phyloP scores from a whole-genome alignment of 208 protist species.

The Leishmania mexicana region DNA sequence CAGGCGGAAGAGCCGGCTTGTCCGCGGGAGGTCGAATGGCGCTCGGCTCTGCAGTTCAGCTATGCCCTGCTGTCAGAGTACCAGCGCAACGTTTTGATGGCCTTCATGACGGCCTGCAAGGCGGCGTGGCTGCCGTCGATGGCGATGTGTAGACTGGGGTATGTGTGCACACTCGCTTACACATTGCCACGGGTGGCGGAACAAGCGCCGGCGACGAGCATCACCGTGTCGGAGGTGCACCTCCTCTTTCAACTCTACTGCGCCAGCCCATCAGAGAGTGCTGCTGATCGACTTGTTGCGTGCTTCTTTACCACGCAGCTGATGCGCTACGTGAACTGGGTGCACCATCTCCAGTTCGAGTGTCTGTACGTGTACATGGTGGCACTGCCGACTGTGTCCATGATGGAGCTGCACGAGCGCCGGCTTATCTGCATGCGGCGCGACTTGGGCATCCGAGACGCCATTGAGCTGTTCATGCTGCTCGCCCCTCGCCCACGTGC shows the following conservation, averaged over 20 bases:
- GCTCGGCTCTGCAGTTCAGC: not conserved
- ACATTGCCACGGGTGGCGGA: not conserved
- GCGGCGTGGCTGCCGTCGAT: constrained; percentile 23
- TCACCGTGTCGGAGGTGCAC: constrained; percentile 8
- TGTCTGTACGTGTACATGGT: constrained; percentile 53
- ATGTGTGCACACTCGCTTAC: not conserved
- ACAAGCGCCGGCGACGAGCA: not conserved
- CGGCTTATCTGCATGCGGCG: constrained; percentile 66
- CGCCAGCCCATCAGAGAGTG: not conserved
- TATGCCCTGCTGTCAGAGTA: constrained; percentile 18
- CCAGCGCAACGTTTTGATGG: constrained; percentile 4
- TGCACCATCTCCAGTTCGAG: constrained; percentile 58
- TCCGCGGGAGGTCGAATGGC: not conserved
- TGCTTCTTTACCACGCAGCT: constrained; percentile 34
- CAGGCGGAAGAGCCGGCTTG: not conserved
- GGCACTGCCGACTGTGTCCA: constrained; percentile 35
- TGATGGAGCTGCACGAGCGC: constrained; percentile 55
- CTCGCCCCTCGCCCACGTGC: constrained; percentile 18
- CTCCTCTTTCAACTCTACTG: constrained; percentile 21
- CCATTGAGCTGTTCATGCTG: constrained; percentile 71
- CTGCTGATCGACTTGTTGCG: constrained; percentile 6
- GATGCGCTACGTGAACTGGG: constrained; percentile 31
- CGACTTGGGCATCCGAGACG: constrained; percentile 58
- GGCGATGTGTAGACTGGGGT: not conserved
- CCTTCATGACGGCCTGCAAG: constrained; percentile 18